phyloP scores from a whole-genome alignment of 495 filamentous ascomycete species.

The Durotheca rogersii region DNA sequence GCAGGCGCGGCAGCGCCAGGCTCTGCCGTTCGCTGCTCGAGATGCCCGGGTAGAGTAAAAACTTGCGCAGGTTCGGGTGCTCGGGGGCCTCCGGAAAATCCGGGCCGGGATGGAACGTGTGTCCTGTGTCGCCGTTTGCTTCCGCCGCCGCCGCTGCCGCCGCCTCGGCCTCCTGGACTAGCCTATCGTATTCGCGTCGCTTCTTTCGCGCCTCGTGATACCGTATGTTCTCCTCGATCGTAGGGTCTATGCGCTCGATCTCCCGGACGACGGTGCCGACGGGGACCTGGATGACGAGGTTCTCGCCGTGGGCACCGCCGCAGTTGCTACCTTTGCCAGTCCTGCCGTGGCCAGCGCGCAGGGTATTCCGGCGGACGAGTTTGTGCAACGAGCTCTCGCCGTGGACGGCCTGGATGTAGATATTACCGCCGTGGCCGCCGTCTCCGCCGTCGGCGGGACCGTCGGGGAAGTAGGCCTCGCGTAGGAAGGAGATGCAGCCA shows the following conservation, averaged over 20 bases:
- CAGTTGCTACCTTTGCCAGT: constrained; percentile 82
- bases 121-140: constrained; percentile 33
- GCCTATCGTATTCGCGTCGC: constrained; percentile 35
- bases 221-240: constrained; percentile 59
- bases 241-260: constrained; percentile 72
- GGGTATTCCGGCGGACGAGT: constrained; percentile 70
- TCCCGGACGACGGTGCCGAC: constrained; percentile 90
- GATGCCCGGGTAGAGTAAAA: constrained; percentile 79
- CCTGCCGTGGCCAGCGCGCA: constrained; percentile 77
- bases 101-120: constrained; percentile 17
- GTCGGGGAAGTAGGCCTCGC: constrained; percentile 81
- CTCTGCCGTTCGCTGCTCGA: constrained; percentile 64
- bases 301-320: constrained; percentile 78
- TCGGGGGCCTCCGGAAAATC: constrained; percentile 35
- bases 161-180: constrained; percentile 32
- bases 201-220: constrained; percentile 37
- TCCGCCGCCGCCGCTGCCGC: constrained; percentile 37
- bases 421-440: constrained; percentile 83
- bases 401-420: constrained; percentile 92
- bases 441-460: constrained; percentile 98
- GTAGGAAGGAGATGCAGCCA: constrained; percentile 89
- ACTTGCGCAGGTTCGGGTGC: constrained; percentile 61
- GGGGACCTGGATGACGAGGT: constrained; percentile 85
- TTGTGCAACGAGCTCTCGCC: constrained; percentile 93
- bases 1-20: constrained; percentile 58